Base-by-base conservation (phyloP, 257 asterid genomes). In the Anisodus acutangulus region DNA sequence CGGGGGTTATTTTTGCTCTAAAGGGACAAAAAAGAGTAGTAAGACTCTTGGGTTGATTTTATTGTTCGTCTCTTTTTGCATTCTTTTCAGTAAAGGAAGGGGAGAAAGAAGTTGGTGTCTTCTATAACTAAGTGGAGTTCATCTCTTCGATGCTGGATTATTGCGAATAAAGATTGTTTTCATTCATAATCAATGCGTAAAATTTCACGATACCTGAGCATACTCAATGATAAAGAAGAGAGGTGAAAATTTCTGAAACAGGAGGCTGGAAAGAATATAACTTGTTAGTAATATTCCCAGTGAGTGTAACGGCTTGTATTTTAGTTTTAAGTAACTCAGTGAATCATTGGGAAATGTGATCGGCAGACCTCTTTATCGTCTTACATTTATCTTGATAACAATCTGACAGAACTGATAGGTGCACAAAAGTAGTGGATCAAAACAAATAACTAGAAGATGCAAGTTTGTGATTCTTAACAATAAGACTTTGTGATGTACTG, bases 391-490 rank as follows among this genome's bases (percentile, higher is more conserved):
- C 49, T 35, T 35, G 74, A 3, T 67, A 35, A 13, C 74, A 6
- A 13, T 67, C 16, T 15, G 49, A 67, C 19, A 66, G 5, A 64
- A 66, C 13, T 43, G 31, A 11, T 66, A 31, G 72, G 72, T 26
- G 72, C 45, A 15, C n/a, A 67, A 67, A 35, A 67, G 51, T 67
- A 37, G 74, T 67, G 74, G 74, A 67, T 31, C 35, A 31, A 31
- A 31, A 31, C 35, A 31, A 31, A 31, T 31, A 31, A 31, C 35
- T 31, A 31, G 35, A 31, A 31, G 35, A 31, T 31, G 35, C 35
- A 31, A 31, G 35, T 31, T 31, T 31, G 35, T 31, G 35, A 31
- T 16, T 58, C 22, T 58, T 58, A 58, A 58, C 63, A 8, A 17
- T 16, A 17, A 16, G 63, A 13, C 49, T 35, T 37, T 37, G 49